Base-by-base conservation (phyloP, 306 rosid species). In the Lathyrus tuberosus region DNA sequence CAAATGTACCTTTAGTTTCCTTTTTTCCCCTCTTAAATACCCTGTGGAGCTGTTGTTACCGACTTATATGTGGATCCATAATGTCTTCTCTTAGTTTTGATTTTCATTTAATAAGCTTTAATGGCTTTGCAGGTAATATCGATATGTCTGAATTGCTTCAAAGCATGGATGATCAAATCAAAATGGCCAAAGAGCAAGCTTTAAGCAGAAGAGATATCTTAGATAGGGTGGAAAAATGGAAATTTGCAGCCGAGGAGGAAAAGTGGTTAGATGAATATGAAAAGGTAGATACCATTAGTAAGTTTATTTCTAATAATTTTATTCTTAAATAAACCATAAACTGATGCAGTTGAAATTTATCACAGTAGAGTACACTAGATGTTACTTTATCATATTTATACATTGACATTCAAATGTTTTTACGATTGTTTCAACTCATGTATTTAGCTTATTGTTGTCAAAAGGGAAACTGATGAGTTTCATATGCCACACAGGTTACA, bases 241-340 rank as follows among this genome's bases (percentile, higher is more conserved):
- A 80, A 74, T 81, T 86, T 64, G 88, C 97, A 11, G 86, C 81
- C 43, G 91, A 90, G 81, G 97, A 93, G 88, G 98, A 93, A 77
- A 93, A 86, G 71, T 93, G 98, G 98, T 85, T 93, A 63, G 96
- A 88, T 69, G 97, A 90, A 73, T 93, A 90, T 59, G 98, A 93
- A 88, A 93, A 84, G 97, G 98, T 93, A 84, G 44, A 66, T 8
- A 14, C 9, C 48, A 22, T 42, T 49, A 22, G 63, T 20, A 35
- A 53, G 46, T 56, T 57, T 67, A 5, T 63, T 60, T 47, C 14
- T 13, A 49, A 22, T 33, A 30, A 11, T 30, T 58, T 30, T 10
- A 30, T 67, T 54, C 12, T 73, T 40, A 56, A 41, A 48, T 10
- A 38, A 53, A 33, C 40, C 40, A 20, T 22, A 49, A n/a, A 26